Percentiles rank a stretch among this genome's conserved stretches.
Conservation (phyloP, 2,329 filamentous ascomycete species). For the Verticillium nubilum region DNA sequence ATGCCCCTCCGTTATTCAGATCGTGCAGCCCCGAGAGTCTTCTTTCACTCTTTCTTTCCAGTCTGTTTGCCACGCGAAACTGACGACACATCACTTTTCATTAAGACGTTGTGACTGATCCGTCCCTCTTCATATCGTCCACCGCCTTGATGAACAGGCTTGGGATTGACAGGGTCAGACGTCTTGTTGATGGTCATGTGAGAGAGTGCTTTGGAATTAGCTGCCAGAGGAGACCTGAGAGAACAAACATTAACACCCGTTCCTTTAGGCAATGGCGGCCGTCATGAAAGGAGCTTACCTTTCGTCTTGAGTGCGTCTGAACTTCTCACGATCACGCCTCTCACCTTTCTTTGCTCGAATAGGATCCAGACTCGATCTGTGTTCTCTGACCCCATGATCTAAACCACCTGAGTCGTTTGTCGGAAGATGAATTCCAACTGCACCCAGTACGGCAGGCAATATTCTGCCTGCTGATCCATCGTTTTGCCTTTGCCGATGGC, state of each 20-base stretch:
- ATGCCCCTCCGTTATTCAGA: not conserved
- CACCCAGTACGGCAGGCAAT: not conserved
- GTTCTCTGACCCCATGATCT: no score
- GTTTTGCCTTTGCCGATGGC: not conserved
- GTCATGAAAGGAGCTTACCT: not conserved
- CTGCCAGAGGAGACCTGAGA: not conserved
- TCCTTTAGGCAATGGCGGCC: no score
- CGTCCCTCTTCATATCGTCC: not conserved
- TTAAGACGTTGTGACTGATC: not conserved
- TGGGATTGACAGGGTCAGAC: not conserved
- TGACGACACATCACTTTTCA: not conserved
- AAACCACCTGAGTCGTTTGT: not conserved
- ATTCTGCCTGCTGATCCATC: not conserved
- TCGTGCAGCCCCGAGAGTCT: not conserved
- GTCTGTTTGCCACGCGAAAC: not conserved
- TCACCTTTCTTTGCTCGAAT: not conserved
- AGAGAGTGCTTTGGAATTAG: not conserved
- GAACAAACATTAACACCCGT: not conserved
- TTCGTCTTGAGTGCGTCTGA: not conserved
- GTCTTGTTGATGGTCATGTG: not conserved
- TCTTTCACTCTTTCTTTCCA: not conserved
- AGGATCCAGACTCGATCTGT: not conserved
- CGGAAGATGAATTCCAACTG: not conserved
- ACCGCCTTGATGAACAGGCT: slow-evolving; percentile 1
- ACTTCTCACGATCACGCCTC: not conserved